Conservation (phyloP, 495 filamentous ascomycete genomes). For the Penicillium bovifimosum region DNA sequence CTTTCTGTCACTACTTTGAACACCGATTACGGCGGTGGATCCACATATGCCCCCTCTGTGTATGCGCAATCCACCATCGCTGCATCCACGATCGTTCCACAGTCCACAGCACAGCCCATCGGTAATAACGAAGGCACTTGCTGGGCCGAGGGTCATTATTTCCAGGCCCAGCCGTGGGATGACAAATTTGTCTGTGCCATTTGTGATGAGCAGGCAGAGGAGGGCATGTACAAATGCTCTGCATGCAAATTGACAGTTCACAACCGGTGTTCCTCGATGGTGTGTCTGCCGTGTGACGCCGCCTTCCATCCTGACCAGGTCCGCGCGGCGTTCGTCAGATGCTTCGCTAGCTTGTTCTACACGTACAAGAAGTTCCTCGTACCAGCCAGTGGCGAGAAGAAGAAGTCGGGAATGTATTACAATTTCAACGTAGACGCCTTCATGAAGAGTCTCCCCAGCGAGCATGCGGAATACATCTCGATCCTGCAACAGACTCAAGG, state of each 20-base stretch:
- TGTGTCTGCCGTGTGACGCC: conserved; percentile 80
- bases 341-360: conserved; percentile 89
- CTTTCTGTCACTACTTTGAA: conserved; percentile 79
- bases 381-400: conserved; percentile 73
- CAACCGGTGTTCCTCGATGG: conserved; percentile 70
- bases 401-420: conserved; percentile 80
- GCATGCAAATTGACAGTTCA: conserved; percentile 75
- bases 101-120: conserved; percentile 78
- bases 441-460: conserved; percentile 79
- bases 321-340: conserved; percentile 87
- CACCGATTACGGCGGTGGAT: conserved; percentile 66
- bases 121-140: conserved; percentile 77
- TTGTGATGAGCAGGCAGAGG: conserved; percentile 85
- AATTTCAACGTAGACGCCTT: conserved; percentile 94
- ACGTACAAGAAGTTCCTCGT: conserved; percentile 85
- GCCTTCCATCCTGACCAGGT: conserved; percentile 90
- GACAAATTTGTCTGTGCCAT: conserved; percentile 67
- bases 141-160: conserved; percentile 93
- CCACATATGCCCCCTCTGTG: conserved; percentile 86
- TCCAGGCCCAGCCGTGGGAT: conserved; percentile 68
- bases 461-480: conserved; percentile 81
- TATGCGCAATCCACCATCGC: conserved; percentile 97
- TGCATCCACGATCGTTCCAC: conserved; percentile 95
- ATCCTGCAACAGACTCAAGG: conserved; percentile 92
- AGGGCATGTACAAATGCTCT: conserved; percentile 80